These are phyloP conservation scores for Amphirosellinia nigrospora DNA, from an alignment of 495 filamentous ascomycete species.

Conservation along the genomic window DNA sequence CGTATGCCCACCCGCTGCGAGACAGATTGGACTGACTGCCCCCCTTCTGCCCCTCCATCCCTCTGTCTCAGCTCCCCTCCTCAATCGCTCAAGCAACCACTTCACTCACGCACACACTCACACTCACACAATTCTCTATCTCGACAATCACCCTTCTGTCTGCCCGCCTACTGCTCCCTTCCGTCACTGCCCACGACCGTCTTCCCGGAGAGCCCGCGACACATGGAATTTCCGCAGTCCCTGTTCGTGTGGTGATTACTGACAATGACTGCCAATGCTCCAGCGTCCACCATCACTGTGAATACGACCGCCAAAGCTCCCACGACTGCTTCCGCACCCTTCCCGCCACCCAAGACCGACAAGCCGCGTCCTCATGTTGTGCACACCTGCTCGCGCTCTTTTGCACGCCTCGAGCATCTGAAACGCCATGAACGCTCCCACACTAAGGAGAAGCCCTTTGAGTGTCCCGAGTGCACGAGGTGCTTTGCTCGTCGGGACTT, in stretches of 20 bases:
- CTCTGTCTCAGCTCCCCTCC: constrained; percentile 27
- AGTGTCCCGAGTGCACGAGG: constrained; percentile 92
- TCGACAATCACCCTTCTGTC: neutral
- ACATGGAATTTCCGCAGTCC: constrained; percentile 20
- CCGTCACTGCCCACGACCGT: neutral
- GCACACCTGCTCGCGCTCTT: constrained; percentile 90
- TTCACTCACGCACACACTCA: neutral
- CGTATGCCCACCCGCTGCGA: constrained; percentile 29
- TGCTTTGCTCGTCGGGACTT: constrained; percentile 96
- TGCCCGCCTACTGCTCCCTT: constrained; percentile 9
- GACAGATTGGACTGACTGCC: constrained; percentile 19
- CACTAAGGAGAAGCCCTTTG: constrained; percentile 99
- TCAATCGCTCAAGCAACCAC: constrained; percentile 12
- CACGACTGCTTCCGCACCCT: constrained; percentile 41
- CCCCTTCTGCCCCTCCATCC: constrained; percentile 22
- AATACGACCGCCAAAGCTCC: constrained; percentile 51
- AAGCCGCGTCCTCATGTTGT: constrained; percentile 97
- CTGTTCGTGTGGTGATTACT: constrained; percentile 28
- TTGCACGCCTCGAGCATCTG: constrained; percentile 93
- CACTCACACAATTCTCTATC: no score
- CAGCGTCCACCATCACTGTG: constrained; percentile 58
- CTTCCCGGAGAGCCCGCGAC: constrained; percentile 18
- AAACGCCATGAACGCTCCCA: constrained; percentile 98
- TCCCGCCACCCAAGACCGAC: constrained; percentile 90
- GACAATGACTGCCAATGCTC: constrained; percentile 31